Percentiles rank a stretch among this genome's conserved stretches.
These are phyloP conservation scores for Irpex sp. DNA, from an alignment of 1,284 basidiomycete species.

Conservation along the genomic window DNA sequence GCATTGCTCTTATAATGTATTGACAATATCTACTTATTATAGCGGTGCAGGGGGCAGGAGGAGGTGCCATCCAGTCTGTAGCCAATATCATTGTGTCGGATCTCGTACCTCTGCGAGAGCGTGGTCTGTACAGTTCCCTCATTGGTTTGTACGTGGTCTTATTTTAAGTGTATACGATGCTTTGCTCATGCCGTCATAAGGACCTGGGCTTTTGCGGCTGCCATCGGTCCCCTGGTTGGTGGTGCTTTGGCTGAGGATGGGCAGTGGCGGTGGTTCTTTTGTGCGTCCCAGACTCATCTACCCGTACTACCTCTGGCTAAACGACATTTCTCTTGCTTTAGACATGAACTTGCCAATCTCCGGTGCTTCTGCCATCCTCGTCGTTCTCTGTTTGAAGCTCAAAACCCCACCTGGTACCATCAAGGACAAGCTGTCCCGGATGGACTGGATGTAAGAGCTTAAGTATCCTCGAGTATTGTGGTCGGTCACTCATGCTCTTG, in stretches of 20 bases:
- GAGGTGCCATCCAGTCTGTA: conserved; percentile 50
- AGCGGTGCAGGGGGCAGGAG: conserved; percentile 58
- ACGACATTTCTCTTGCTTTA: conserved; percentile 15
- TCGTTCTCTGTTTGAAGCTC: conserved; percentile 19
- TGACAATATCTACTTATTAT: too few relatives aligned
- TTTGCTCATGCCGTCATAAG: too few relatives aligned
- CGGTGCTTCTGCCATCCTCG: conserved; percentile 35
- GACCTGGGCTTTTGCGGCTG: conserved; percentile 27
- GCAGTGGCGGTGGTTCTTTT: too few relatives aligned
- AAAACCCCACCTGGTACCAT: too few relatives aligned
- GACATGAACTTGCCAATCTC: conserved; percentile 53
- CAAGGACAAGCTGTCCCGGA: conserved; percentile 6
- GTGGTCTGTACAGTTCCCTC: conserved; percentile 43
- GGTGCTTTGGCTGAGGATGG: too few relatives aligned
- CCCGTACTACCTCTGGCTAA: conserved; percentile 6
- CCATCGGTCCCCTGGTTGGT: too few relatives aligned
- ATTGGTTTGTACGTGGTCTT: conserved; percentile 31
- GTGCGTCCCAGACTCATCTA: background rate
- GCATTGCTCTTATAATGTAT: background rate
- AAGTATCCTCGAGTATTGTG: background rate
- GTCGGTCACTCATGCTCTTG: background rate
- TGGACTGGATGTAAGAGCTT: background rate
- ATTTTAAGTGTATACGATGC: background rate
- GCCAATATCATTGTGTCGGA: conserved; percentile 53
- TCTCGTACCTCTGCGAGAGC: conserved; percentile 49